Conservation (phyloP, 805 yeast species). For the Millerago galiae region DNA sequence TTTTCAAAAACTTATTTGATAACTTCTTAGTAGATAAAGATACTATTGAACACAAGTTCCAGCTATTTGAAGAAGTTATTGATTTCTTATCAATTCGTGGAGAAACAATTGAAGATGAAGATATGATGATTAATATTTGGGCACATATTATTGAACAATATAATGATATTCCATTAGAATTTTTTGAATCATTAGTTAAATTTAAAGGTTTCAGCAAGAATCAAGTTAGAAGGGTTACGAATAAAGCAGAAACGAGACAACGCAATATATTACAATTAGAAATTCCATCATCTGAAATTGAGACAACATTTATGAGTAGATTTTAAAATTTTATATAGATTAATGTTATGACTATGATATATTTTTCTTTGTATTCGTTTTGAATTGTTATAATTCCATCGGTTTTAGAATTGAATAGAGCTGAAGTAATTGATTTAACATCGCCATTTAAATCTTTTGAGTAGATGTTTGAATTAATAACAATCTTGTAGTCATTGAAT, state of each 20-base stretch:
- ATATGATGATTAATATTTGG: constrained; percentile 10
- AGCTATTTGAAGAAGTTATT: constrained; percentile 54
- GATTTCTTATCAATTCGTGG: constrained; percentile 32
- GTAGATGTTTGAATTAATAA: constrained; percentile 2
- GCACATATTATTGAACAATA: constrained; percentile 4
- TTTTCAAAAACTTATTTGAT: constrained; percentile 47
- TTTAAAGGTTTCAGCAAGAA: constrained; percentile 4
- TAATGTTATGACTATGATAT: constrained; percentile 1
- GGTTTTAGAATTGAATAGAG: not conserved
- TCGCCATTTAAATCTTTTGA: not conserved
- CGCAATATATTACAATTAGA: constrained; percentile 5
- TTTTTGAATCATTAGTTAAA: constrained; percentile 7
- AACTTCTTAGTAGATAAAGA: constrained; percentile 33
- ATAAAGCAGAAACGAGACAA: constrained; percentile 7
- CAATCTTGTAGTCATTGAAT: constrained; percentile 3
- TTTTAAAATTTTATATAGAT: constrained; percentile 6
- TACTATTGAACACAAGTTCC: constrained; percentile 43
- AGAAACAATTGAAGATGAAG: constrained; percentile 5
- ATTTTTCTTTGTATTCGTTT: not conserved
- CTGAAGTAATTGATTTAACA: constrained; percentile 3
- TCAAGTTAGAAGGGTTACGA: constrained; percentile 2
- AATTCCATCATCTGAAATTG: not conserved
- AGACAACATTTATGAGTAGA: constrained; percentile 10
- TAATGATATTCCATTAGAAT: constrained; percentile 9
- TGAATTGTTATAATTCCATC: constrained; percentile 8